phyloP scores from a whole-genome alignment of 148 eudicot genomes.

The Rhododendron ovatum region DNA sequence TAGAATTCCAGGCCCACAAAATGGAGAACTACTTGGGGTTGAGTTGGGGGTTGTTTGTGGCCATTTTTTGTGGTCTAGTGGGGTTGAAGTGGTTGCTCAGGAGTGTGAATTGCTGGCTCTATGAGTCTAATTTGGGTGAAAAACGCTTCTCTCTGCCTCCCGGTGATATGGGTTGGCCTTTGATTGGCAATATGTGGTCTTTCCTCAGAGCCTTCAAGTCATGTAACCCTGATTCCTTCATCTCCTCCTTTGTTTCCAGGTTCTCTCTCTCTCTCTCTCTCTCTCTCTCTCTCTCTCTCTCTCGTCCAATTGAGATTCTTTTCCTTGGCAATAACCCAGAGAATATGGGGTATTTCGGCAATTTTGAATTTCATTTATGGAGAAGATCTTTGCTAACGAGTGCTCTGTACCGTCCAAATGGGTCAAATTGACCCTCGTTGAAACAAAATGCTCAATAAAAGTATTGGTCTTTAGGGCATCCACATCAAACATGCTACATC shows the following conservation, averaged over 20 bases:
- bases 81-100: constrained; percentile 24
- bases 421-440: not conserved
- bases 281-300: not conserved
- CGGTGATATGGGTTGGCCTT: constrained; percentile 83
- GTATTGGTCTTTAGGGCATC: not conserved
- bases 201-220: constrained; percentile 87
- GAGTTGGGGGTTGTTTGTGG: constrained; percentile 4
- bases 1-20: not conserved
- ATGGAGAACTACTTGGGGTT: not conserved
- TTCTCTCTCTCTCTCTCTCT: constrained; percentile 15
- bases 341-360: not conserved
- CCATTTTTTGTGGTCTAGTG: constrained; percentile 14
- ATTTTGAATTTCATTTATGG: not conserved
- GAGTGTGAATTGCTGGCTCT: constrained; percentile 42
- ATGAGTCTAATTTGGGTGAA: constrained; percentile 52
- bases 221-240: constrained; percentile 67
- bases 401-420: not conserved
- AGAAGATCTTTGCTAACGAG: not conserved
- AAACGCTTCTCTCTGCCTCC: constrained; percentile 56
- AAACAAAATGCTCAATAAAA: not conserved
- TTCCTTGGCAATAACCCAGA: not conserved
- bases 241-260: constrained; percentile 49
- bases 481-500: too few species aligned
- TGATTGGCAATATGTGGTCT: constrained; percentile 81
- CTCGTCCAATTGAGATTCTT: not conserved